Evolutionary conservation across 1,284 basidiomycete genomes (phyloP), one percentile per base, ranked within the genome.

Genomic region (Cutaneotrichosporon mucoides): DNA sequence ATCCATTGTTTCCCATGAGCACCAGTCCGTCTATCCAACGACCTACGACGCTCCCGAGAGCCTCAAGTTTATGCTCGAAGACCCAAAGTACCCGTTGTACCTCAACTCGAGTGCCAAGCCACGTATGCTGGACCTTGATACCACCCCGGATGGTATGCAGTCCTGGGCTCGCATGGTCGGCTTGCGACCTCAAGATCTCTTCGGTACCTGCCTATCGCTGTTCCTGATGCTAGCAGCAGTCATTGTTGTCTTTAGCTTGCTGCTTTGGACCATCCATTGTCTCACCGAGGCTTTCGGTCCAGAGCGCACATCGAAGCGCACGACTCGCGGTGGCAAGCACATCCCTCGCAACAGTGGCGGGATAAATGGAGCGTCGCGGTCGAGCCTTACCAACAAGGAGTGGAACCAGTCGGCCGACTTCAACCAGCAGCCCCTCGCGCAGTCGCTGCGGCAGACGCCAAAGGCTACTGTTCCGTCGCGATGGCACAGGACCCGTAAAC

Each of bases 121-220:
- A 16, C 70, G 68, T 4, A 38, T 76, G 3, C 63, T 76, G 33
- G 66, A 75, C 44, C 72, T 81, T 1, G 61, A 68, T 60, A 64
- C 71, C 24, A 62, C 67, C 0, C 38, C 55, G 2, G 70, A 78
- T 10, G 92, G 92, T 3, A 86, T 95, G 44, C 81, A 84, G n/a
- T 86, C 87, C 0, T 90, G 90, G 68, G 88, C 90, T 0, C 85
- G 85, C 61, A 82, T 88, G 13, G 79, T 95, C 37, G 95, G 94
- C 16, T 72, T 98, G 1, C 83, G 86, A 5, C 86, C 88, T 3
- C 82, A 87, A 68, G 90, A 95, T 72, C 81, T 97, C 13, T 99
- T 94, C 69, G 85, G 86, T 24, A 87, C 88, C 24, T 93, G 90
- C 73, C 79, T 94, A 9, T 80, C 86, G 42, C 79, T 97, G 56